These are phyloP conservation scores for Lumnitzera littorea DNA, from an alignment of 345 rosid genomes.

Conservation along the genomic window DNA sequence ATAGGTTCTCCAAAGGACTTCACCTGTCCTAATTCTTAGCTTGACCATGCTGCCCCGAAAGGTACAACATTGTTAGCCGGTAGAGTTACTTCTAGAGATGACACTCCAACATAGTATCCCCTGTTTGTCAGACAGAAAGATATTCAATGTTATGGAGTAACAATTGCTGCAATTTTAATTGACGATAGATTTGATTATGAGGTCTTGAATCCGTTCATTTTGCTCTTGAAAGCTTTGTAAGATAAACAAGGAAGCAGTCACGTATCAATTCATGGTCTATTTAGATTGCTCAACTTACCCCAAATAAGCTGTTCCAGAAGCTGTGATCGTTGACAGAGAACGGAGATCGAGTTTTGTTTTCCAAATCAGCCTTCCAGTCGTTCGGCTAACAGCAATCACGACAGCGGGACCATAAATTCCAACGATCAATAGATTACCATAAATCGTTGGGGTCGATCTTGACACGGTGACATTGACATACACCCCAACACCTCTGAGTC, in stretches of 20 bases:
- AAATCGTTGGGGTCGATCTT: conserved; percentile 39
- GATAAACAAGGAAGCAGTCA: too few species aligned
- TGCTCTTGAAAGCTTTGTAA: too few species aligned
- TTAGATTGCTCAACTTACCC: conserved; percentile 17
- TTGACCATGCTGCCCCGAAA: conserved; percentile 32
- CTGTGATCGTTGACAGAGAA: conserved; percentile 25
- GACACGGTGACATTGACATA: conserved; percentile 22
- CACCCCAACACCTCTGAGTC: conserved; percentile 21
- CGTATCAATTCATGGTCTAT: background rate
- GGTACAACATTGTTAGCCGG: conserved; percentile 28
- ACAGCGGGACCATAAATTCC: conserved; percentile 37
- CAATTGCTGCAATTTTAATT: too few species aligned
- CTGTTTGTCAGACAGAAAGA: conserved; percentile 3
- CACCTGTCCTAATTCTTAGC: conserved; percentile 13
- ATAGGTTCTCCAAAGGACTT: conserved; percentile 22
- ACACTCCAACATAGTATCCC: conserved; percentile 26
- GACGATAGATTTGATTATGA: too few species aligned
- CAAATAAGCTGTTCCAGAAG: conserved; percentile 30
- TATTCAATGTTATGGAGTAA: background rate
- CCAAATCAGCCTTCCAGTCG: conserved; percentile 32
- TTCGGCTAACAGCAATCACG: conserved; percentile 29
- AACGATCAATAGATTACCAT: conserved; percentile 22
- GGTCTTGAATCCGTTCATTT: too few species aligned
- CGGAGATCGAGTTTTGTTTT: conserved; percentile 25
- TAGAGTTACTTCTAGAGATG: conserved; percentile 27